These are phyloP conservation scores for Shiraia sp. DNA, from an alignment of 2,329 filamentous ascomycete species.

Conservation along the genomic window DNA sequence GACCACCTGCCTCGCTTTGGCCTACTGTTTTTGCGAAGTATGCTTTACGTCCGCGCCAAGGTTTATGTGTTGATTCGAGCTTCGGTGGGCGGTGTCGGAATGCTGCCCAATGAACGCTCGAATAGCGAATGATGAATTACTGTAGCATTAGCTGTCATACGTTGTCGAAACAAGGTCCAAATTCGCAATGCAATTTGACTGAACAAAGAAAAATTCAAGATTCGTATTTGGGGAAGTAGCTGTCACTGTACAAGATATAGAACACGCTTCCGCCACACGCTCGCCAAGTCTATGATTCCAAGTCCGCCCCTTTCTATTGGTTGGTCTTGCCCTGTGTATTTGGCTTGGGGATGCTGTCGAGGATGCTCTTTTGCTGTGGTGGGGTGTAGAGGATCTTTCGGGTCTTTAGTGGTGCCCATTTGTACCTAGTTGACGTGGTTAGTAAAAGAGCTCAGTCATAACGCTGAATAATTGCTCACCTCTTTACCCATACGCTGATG, in stretches of 20 bases:
- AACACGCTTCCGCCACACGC: conserved; percentile 35
- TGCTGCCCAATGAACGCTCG: too few species aligned
- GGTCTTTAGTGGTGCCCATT: conserved; percentile 96
- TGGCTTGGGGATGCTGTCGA: conserved; percentile 37
- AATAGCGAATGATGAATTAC: too few species aligned
- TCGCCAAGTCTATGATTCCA: conserved; percentile 26
- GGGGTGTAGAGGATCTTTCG: conserved; percentile 90
- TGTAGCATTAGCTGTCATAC: too few species aligned
- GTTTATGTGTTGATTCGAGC: too few species aligned
- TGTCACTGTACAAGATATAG: conserved; percentile 47
- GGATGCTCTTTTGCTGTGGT: conserved; percentile 51
- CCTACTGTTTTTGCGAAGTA: too few species aligned
- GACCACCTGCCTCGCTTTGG: too few species aligned
- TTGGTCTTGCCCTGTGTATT: conserved; percentile 38
- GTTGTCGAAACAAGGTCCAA: too few species aligned
- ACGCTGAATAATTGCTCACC: conserved; percentile 51
- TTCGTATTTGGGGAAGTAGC: conserved; percentile 40
- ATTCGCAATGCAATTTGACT: conserved; percentile 28
- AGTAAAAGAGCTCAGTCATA: conserved; percentile 12
- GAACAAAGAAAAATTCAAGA: conserved; percentile 33
- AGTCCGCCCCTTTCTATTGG: conserved; percentile 26
- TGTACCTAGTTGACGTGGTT: conserved; percentile 65
- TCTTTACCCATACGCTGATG: conserved; percentile 95
- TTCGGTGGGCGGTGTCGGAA: too few species aligned
- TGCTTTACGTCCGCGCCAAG: too few species aligned